Evolutionary conservation across 768 basidiomycete species (phyloP), one percentile per base, ranked within the genome.

Genomic region (Floccularia luteovirens): DNA sequence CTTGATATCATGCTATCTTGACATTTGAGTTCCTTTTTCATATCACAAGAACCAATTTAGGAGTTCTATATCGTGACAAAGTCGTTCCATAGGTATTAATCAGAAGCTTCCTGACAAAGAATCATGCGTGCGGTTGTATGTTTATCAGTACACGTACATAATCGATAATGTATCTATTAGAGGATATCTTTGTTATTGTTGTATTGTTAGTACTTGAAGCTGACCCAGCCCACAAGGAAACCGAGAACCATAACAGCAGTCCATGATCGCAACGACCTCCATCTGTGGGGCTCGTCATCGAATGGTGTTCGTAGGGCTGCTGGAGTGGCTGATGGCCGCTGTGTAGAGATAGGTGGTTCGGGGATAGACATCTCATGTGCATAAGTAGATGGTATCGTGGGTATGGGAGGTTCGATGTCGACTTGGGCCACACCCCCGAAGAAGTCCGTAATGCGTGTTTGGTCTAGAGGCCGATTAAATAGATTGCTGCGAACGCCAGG

Each of bases 401-500:
- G 38, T 10, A 36, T 24, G 20, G 24, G 20, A 12, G 43, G 35
- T 19, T 57, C 43, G 27, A 91, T 64, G 50, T 97, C 90, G 0
- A 83, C 89, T 43, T 85, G 82, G 12, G 86, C 70, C 13, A 96
- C 89, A 1, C 89, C 92, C 2, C 90, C 90, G 49, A 92, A 82
- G 56, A 92, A 92, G 57, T 91, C 88, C 3, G 88, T 90, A 40
- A 91, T 70, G 2, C 74, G 66, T 1, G 76, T 69, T 6, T 70
- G 52, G 32, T 75, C 67, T n/a, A 90, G 67, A 5, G 75, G 68
- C 31, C 85, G 72, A 6, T 56, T 57, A 64, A 90, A 97, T 13
- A 92, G 72, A 55, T 89, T 87, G 19, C 77, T 77, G 37, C 92
- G 82, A 14, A 97, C 82, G n/a, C 94, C 94, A 0, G 92, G 74